A percentile compares a stretch with the other conserved stretches of the same genome.
Conservation (phyloP, 192 early-diverging fungal genomes). For the Entophlyctis helioformis region DNA sequence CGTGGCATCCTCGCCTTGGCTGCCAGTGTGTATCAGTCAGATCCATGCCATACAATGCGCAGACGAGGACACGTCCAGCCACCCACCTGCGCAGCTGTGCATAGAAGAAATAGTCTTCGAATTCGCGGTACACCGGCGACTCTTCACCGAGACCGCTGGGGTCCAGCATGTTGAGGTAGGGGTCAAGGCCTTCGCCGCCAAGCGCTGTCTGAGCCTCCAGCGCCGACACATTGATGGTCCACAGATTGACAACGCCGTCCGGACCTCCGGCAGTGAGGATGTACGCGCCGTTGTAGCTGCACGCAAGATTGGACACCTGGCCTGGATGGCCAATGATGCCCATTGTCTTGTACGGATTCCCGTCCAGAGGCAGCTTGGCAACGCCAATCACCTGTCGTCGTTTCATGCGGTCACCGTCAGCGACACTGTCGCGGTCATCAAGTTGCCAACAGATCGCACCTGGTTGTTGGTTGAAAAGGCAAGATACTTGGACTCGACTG, state of each 20-base stretch:
- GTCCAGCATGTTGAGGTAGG: slow-evolving; percentile 43
- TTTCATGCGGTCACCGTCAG: slow-evolving; percentile 1
- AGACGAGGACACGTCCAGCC: too few relatives aligned
- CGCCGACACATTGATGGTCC: slow-evolving; percentile 22
- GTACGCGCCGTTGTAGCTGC: slow-evolving; percentile 22
- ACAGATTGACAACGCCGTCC: slow-evolving; percentile 40
- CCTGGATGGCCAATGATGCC: slow-evolving; percentile 46
- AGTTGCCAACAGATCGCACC: slow-evolving; percentile 9
- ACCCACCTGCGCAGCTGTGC: slow-evolving; percentile 38
- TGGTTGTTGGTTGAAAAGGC: slow-evolving; percentile 27
- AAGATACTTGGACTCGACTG: slow-evolving; percentile 18
- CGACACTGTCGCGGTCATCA: background rate
- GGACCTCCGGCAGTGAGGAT: slow-evolving; percentile 29
- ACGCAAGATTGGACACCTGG: slow-evolving; percentile 23
- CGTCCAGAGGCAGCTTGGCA: slow-evolving; percentile 44
- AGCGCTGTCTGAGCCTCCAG: slow-evolving; percentile 27
- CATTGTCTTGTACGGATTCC: slow-evolving; percentile 38
- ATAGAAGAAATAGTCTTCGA: slow-evolving; percentile 58
- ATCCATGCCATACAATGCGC: background rate
- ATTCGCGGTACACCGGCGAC: slow-evolving; percentile 34
- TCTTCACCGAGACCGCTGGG: slow-evolving; percentile 7
- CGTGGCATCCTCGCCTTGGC: slow-evolving; percentile 41
- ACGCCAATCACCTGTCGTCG: slow-evolving; percentile 28
- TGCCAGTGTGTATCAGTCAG: background rate
- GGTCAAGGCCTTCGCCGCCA: slow-evolving; percentile 30